These are phyloP conservation scores for Saturnispora mendoncae DNA, from an alignment of 805 yeast genomes.

Conservation along the genomic window DNA sequence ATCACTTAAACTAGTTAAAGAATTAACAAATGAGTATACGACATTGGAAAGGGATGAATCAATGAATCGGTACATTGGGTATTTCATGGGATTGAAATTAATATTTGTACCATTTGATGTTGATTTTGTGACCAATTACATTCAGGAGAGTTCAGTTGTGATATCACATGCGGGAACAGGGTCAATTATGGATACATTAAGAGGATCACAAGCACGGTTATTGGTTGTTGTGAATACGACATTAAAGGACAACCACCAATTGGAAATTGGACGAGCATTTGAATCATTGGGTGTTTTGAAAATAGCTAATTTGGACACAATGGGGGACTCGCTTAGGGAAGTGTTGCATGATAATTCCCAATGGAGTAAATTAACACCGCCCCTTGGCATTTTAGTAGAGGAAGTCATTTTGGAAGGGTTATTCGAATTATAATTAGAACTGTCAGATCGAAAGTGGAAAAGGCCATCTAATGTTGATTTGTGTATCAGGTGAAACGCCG, in stretches of 20 bases:
- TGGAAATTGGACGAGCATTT: slow-evolving; percentile 61
- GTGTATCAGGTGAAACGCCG: no score
- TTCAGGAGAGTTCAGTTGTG: slow-evolving; percentile 46
- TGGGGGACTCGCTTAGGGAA: no score
- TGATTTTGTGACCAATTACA: slow-evolving; percentile 32
- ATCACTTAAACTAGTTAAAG: slow-evolving; percentile 6
- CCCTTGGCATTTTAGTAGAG: no score
- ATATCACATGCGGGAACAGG: slow-evolving; percentile 92
- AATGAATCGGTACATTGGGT: not conserved
- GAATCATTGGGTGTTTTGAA: slow-evolving; percentile 26
- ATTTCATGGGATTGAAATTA: not conserved
- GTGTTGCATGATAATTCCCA: no score
- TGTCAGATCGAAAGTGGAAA: no score
- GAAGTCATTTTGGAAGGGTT: no score
- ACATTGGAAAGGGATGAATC: not conserved
- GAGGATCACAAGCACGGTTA: slow-evolving; percentile 34
- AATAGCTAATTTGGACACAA: not conserved
- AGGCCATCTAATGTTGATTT: no score
- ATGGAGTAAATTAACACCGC: no score
- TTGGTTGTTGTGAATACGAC: slow-evolving; percentile 62
- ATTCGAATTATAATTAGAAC: no score
- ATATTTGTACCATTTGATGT: slow-evolving; percentile 41
- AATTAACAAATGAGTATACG: not conserved
- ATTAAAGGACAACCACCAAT: slow-evolving; percentile 85
- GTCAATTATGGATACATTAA: slow-evolving; percentile 70